Conservation (phyloP, 768 basidiomycete genomes). For the Termitomyces sp. region DNA sequence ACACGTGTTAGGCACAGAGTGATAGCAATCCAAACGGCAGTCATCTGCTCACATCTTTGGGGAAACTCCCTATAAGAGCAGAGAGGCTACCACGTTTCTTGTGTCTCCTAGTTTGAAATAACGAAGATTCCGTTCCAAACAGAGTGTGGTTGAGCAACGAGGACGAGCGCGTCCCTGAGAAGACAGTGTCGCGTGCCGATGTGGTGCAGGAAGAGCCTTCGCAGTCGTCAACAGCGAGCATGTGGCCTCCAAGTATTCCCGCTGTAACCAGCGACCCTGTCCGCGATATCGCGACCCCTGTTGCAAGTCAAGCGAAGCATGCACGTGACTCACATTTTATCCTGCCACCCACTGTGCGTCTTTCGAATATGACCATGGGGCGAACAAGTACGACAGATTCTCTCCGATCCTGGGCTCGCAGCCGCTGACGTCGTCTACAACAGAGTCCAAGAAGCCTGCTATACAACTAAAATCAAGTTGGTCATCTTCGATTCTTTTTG, state of each 20-base stretch:
- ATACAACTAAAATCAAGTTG: constrained; percentile 40
- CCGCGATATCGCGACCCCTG: background rate
- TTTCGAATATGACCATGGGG: constrained; percentile 33
- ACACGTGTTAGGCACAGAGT: constrained; percentile 51
- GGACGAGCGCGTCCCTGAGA: constrained; percentile 4
- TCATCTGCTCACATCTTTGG: constrained; percentile 30
- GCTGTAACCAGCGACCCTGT: background rate
- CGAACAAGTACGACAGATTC: constrained; percentile 37
- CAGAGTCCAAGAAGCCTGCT: constrained; percentile 36
- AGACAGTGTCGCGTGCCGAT: constrained; percentile 3
- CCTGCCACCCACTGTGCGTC: background rate
- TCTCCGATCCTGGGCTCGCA: background rate
- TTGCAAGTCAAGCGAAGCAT: background rate
- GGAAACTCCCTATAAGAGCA: constrained; percentile 22
- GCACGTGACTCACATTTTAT: constrained; percentile 4
- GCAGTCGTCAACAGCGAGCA: constrained; percentile 1
- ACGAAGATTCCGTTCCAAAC: constrained; percentile 7
- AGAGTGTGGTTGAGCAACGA: constrained; percentile 9
- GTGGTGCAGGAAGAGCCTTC: background rate
- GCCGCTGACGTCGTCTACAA: background rate
- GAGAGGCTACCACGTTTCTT: constrained; percentile 21
- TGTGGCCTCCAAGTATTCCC: background rate
- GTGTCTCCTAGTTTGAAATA: constrained; percentile 8
- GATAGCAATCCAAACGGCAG: constrained; percentile 5
- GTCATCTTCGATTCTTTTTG: constrained; percentile 9